These are phyloP conservation scores for Wakefieldia striispora DNA, from an alignment of 768 basidiomycete species.

Conservation along the genomic window DNA sequence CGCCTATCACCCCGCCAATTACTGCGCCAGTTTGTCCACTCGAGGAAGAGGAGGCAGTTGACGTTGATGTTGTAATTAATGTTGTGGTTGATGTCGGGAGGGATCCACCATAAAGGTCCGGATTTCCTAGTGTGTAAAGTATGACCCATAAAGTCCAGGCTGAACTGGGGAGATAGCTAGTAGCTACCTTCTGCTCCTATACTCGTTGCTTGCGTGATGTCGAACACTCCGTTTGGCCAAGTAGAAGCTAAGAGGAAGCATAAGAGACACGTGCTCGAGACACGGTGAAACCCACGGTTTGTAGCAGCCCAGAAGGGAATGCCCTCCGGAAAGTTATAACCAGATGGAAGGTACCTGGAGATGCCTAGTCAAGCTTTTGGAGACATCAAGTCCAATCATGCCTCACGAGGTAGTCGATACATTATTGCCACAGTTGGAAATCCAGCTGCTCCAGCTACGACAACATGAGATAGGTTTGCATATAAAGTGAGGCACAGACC, in stretches of 20 bases:
- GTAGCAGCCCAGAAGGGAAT: constrained; percentile 25
- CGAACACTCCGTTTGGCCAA: constrained; percentile 19
- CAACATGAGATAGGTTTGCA: constrained; percentile 1
- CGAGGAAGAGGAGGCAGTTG: constrained; percentile 8
- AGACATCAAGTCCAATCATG: background rate
- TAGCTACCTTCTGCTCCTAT: constrained; percentile 10
- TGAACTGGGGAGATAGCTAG: background rate
- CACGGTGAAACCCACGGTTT: constrained; percentile 15
- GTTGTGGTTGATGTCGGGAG: constrained; percentile 4
- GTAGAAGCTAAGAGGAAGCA: constrained; percentile 11
- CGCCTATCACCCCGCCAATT: constrained; percentile 24
- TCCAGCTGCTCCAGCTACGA: constrained; percentile 24
- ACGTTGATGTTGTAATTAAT: background rate
- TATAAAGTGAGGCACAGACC: constrained; percentile 6
- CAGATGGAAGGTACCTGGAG: constrained; percentile 25
- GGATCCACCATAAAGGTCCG: constrained; percentile 19
- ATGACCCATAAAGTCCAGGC: background rate
- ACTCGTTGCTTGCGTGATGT: constrained; percentile 6
- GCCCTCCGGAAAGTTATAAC: constrained; percentile 5
- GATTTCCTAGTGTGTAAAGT: constrained; percentile 4
- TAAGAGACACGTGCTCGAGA: background rate
- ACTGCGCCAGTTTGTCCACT: constrained; percentile 11
- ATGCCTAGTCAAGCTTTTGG: background rate
- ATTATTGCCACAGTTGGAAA: constrained; percentile 10
- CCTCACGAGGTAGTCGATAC: constrained; percentile 21